Evolutionary conservation across 257 asterid genomes (phyloP).

Genomic region (Thymus quinquecostatus): DNA sequence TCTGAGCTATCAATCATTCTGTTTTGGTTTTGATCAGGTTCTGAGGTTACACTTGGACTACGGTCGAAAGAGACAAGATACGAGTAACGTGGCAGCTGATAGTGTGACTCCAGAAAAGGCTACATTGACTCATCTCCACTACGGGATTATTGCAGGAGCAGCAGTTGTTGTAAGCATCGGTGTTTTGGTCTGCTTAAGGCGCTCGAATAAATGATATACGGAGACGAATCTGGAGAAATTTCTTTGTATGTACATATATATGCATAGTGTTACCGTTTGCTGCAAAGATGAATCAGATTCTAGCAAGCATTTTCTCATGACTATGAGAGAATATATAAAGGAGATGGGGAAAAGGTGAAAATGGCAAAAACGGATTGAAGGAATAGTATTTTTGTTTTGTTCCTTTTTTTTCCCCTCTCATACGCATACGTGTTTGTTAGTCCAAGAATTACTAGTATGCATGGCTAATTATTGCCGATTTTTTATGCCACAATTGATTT

Average conservation of each 20-base stretch:
- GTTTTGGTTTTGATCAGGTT: constrained; percentile 46
- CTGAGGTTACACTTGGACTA: constrained; percentile 73
- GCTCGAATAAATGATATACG: constrained; percentile 46
- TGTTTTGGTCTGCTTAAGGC: constrained; percentile 64
- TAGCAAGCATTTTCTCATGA: neutral
- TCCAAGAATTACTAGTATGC: neutral
- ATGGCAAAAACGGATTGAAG: neutral
- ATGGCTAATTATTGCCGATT: neutral
- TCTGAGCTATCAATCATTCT: neutral
- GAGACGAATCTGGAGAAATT: neutral
- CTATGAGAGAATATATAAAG: neutral
- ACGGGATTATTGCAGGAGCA: constrained; percentile 70
- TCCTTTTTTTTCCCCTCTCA: too few relatives aligned
- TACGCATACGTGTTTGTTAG: too few relatives aligned
- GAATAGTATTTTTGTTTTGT: too few relatives aligned
- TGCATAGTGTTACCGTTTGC: neutral
- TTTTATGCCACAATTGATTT: neutral
- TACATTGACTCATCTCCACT: constrained; percentile 30
- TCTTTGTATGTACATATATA: neutral
- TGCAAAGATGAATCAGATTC: neutral
- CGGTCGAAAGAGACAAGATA: constrained; percentile 34
- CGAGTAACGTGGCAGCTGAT: constrained; percentile 22
- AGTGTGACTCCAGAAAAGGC: constrained; percentile 37
- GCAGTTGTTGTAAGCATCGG: constrained; percentile 64
- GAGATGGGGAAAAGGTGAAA: neutral